Evolutionary conservation across 2,329 filamentous ascomycete species (phyloP).

Genomic region (Cladophialophora carrionii): DNA sequence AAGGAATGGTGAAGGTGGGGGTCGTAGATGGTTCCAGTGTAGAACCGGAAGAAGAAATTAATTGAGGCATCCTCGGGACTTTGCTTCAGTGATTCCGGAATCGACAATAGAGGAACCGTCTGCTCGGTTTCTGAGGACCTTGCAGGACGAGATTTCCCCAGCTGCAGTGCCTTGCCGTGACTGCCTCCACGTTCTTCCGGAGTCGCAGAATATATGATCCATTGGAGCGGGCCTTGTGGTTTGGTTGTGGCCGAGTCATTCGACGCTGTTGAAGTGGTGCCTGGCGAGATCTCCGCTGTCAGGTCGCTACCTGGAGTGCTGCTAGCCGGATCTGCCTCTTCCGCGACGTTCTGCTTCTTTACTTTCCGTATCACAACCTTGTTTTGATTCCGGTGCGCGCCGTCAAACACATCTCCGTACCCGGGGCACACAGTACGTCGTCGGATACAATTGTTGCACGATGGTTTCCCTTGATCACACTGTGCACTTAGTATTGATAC

Average conservation of each 20-base stretch:
- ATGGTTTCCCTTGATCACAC: slow-evolving; percentile 37
- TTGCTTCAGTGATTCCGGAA: slow-evolving; percentile 27
- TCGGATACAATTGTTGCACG: slow-evolving; percentile 38
- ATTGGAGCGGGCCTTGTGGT: slow-evolving; percentile 21
- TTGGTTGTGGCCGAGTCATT: background rate
- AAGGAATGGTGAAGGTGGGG: slow-evolving; percentile 31
- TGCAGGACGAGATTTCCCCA: background rate
- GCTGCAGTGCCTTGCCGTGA: background rate
- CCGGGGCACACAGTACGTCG: slow-evolving; percentile 35
- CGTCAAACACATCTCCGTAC: slow-evolving; percentile 38
- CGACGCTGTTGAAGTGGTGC: slow-evolving; percentile 7
- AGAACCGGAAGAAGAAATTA: slow-evolving; percentile 38
- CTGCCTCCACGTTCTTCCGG: background rate
- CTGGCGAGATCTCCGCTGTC: slow-evolving; percentile 5
- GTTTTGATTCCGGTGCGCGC: slow-evolving; percentile 37
- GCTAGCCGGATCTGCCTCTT: slow-evolving; percentile 1
- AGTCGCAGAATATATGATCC: slow-evolving; percentile 29
- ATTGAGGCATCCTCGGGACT: slow-evolving; percentile 32
- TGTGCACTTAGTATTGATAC: slow-evolving; percentile 12
- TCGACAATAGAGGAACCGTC: slow-evolving; percentile 4
- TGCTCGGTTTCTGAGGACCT: background rate
- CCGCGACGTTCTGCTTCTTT: slow-evolving; percentile 22
- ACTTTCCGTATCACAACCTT: slow-evolving; percentile 28
- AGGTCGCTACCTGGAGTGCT: slow-evolving; percentile 18
- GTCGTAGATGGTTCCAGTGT: slow-evolving; percentile 28